Percentiles rank a stretch among this genome's conserved stretches.
These are phyloP conservation scores for Populus trichocarpa DNA, from an alignment of 441 rosid species.

Conservation along the genomic window DNA sequence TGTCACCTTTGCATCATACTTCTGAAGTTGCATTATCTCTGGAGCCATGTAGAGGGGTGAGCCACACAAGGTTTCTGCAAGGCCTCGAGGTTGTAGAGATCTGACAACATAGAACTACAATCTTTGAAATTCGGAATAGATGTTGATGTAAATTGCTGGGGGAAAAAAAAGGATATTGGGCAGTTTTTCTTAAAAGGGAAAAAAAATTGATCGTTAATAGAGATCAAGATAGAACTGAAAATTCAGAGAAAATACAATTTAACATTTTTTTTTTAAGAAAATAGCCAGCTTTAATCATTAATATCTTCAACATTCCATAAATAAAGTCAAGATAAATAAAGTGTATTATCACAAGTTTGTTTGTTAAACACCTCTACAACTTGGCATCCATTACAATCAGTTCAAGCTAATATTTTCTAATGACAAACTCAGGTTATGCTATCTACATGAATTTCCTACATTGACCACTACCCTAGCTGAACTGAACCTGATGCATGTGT, in stretches of 20 bases:
- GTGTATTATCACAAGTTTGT: background rate
- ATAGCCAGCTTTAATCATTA: background rate
- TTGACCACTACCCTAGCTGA: background rate
- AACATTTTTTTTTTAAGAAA: background rate
- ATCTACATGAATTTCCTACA: background rate
- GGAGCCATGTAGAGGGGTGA: constrained; percentile 99
- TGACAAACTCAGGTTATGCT: background rate
- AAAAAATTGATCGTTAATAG: background rate
- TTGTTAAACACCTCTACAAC: background rate
- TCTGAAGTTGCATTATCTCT: constrained; percentile 98
- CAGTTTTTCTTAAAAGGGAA: background rate
- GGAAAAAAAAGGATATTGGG: background rate
- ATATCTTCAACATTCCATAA: background rate
- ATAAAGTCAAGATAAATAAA: background rate
- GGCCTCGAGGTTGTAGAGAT: constrained; percentile 88
- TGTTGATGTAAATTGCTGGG: background rate
- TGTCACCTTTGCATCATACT: constrained; percentile 95
- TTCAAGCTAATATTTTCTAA: background rate
- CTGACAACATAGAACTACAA: constrained; percentile 43
- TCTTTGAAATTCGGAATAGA: background rate
- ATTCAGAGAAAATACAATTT: background rate
- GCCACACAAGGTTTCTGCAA: constrained; percentile 98
- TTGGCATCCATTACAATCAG: background rate
- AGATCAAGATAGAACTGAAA: background rate
- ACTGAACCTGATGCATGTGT: background rate